These are phyloP conservation scores for Aspergillus sp. DNA, from an alignment of 2,329 filamentous ascomycete species.

Conservation along the genomic window DNA sequence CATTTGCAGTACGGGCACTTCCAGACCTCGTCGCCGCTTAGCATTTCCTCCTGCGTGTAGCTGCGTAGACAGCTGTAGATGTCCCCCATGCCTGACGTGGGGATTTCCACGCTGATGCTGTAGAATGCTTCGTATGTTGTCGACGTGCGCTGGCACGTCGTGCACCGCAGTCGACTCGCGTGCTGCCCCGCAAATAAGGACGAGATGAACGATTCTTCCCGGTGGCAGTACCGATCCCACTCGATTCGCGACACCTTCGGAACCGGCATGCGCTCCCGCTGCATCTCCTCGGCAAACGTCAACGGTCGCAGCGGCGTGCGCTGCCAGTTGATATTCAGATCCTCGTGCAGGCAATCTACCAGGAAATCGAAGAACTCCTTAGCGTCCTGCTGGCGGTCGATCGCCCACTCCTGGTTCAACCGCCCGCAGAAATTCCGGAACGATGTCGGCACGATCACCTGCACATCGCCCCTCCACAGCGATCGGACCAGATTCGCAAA, in stretches of 20 bases:
- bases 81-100: conserved; percentile 52
- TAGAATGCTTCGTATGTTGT: conserved; percentile 66
- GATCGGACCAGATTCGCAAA: conserved; percentile 56
- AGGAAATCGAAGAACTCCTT: conserved; percentile 85
- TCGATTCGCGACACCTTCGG: conserved; percentile 63
- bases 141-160: conserved; percentile 55
- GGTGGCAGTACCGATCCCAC: conserved; percentile 64
- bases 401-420: conserved; percentile 62
- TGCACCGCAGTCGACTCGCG: conserved; percentile 55
- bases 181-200: conserved; percentile 71
- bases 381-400: conserved; percentile 76
- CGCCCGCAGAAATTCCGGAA: conserved; percentile 59
- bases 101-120: conserved; percentile 64
- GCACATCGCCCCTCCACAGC: conserved; percentile 55
- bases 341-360: conserved; percentile 73
- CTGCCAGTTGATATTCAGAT: conserved; percentile 67
- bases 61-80: conserved; percentile 64
- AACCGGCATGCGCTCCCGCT: conserved; percentile 54
- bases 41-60: conserved; percentile 60
- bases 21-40: conserved; percentile 63
- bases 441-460: conserved; percentile 53
- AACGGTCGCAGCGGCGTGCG: conserved; percentile 52
- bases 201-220: conserved; percentile 69
- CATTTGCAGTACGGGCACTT: conserved; percentile 68
- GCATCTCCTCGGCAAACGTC: conserved; percentile 54